phyloP scores from a whole-genome alignment of 2,329 filamentous ascomycete genomes.

The Cladosporium colombiae region DNA sequence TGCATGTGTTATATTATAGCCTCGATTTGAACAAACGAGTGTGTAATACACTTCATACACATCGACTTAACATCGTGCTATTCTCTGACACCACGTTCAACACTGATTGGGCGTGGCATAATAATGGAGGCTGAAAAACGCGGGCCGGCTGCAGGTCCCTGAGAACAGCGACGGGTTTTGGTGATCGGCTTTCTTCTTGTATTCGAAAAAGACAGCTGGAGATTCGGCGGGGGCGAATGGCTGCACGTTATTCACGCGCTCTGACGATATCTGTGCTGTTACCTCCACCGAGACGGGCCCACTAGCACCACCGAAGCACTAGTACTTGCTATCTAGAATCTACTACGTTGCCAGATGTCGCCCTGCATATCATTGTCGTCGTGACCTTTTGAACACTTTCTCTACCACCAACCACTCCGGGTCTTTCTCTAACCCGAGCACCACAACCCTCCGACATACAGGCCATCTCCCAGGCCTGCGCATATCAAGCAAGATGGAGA shows the following conservation, averaged over 20 bases:
- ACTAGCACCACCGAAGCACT: not conserved
- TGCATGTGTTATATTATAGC: not conserved
- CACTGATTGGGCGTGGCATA: not conserved
- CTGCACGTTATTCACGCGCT: not conserved
- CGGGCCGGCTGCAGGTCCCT: constrained; percentile 5
- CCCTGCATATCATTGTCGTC: not conserved
- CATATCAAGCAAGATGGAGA: constrained; percentile 35
- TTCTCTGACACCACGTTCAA: not conserved
- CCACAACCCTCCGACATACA: not conserved
- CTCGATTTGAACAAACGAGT: not conserved
- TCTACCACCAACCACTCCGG: not conserved
- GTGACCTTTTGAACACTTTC: not conserved
- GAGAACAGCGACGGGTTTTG: not conserved
- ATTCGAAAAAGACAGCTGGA: constrained; percentile 8
- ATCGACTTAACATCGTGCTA: not conserved
- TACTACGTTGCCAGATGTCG: constrained; percentile 12
- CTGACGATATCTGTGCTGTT: not conserved
- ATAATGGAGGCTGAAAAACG: not conserved
- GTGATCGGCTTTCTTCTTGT: not conserved
- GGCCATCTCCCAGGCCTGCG: constrained; percentile 6
- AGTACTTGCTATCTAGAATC: not conserved
- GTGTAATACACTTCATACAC: not conserved
- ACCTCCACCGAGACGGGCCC: not conserved
- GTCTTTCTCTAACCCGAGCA: not conserved
- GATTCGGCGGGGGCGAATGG: not conserved